Evolutionary conservation across 2,329 filamentous ascomycete genomes (phyloP), one percentile per base, ranked within the genome.

Genomic region (Fusarium illudens): DNA sequence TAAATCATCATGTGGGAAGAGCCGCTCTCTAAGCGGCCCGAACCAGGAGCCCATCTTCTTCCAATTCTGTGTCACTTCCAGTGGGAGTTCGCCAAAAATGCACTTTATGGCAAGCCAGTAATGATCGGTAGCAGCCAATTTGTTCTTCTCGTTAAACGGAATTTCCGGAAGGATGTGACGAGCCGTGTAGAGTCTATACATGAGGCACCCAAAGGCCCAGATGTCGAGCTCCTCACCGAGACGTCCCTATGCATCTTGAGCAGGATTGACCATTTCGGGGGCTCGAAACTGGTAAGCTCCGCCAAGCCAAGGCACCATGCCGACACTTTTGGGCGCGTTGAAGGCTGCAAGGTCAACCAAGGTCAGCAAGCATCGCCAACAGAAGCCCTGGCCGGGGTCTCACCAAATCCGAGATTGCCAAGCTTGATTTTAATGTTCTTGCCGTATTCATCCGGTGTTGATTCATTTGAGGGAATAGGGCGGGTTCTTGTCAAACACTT

Each of bases 141-240:
- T 6, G 39, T 27, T 15, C 19, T 37, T 10, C 22, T 6, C 4
- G 39, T 27, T 44, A 10, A 22, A 5, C 22, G 22, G 6, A 11
- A 27, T 17, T 27, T 44, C 39, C n/a, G 22, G 39, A 25, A 44
- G 15, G 39, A 44, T 7, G 39, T 27, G 39, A 9, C 25, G 15
- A 9, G 13, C 10, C 5, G 57, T 60, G 12, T 52, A 29, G 4
- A 63, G 57, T 33, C 55, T 39, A 15, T 58, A 60, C 25, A 63
- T 33, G 15, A 63, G 50, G 17, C 50, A 56, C 11, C 50, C 61
- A 34, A 60, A 64, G 20, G 51, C 36, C 61, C 51, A 60, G 12
- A 57, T 44, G 12, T 57, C 51, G 27, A 17, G 15, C 6, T 8
- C 39, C 10, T 46, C 19, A 19, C 25, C 11, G 3, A 27, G 2